A percentile compares a stretch with the other conserved stretches of the same genome.
Conservation (phyloP, 2,329 filamentous ascomycete species). For the Fusarium anthophilum region DNA sequence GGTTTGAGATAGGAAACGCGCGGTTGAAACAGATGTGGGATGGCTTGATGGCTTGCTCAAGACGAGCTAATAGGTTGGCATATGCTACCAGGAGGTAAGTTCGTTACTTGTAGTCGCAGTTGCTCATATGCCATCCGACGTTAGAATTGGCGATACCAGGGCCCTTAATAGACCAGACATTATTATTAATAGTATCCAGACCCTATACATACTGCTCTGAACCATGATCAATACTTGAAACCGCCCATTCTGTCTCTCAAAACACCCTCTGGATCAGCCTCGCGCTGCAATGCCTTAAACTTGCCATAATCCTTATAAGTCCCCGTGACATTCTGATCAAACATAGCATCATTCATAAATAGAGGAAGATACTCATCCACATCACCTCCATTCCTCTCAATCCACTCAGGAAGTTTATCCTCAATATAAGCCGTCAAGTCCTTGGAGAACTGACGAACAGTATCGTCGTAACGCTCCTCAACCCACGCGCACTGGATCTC, state of each 20-base stretch:
- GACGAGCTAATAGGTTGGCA: neutral
- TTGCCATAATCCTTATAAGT: constrained; percentile 8
- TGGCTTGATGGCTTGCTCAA: neutral
- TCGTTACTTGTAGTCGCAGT: neutral
- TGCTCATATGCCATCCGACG: too few species aligned
- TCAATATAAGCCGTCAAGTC: constrained; percentile 18
- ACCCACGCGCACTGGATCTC: constrained; percentile 23
- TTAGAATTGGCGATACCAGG: too few species aligned
- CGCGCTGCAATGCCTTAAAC: neutral
- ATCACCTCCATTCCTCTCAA: neutral
- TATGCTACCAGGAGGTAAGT: neutral
- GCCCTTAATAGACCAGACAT: neutral
- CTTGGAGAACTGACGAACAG: neutral
- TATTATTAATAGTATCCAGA: neutral
- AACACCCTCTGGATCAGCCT: constrained; percentile 6
- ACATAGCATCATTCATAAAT: constrained; percentile 20
- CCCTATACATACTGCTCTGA: fast-evolving
- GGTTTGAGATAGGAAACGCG: neutral
- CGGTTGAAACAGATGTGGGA: neutral
- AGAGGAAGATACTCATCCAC: neutral
- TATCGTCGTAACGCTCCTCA: neutral
- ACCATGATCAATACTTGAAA: neutral
- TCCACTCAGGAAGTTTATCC: neutral
- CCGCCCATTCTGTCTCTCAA: constrained; percentile 5
- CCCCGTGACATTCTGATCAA: constrained; percentile 10